Evolutionary conservation across 352 stramenopile species (phyloP).

Genomic region (Phytopythium vexans): DNA sequence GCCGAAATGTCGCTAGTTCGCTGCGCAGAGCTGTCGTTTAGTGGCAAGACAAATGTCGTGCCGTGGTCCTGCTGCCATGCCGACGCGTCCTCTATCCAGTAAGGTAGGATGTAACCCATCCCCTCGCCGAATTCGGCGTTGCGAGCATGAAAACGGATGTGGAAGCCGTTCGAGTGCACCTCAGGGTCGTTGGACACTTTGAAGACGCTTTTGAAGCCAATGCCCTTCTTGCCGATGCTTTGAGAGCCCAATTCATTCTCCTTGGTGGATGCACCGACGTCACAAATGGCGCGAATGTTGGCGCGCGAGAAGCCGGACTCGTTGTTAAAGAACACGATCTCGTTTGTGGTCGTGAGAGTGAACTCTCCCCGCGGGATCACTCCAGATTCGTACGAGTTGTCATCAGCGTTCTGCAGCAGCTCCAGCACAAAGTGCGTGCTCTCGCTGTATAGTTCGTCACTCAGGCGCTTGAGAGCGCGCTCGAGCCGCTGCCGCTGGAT

Average conservation of each 20-base stretch:
- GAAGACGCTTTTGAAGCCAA: slow-evolving; percentile 92
- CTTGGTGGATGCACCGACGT: slow-evolving; percentile 86
- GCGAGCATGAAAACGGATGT: slow-evolving; percentile 76
- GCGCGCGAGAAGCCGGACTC: slow-evolving; percentile 68
- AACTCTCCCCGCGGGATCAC: slow-evolving; percentile 60
- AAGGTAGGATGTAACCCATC: slow-evolving; percentile 77
- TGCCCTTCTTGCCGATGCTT: slow-evolving; percentile 90
- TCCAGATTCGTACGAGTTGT: slow-evolving; percentile 57
- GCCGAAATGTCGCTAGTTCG: slow-evolving; percentile 51
- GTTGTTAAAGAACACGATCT: slow-evolving; percentile 86
- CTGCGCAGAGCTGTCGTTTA: slow-evolving; percentile 48
- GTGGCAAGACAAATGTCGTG: slow-evolving; percentile 75
- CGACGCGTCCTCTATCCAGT: slow-evolving; percentile 59
- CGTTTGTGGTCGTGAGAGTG: slow-evolving; percentile 33
- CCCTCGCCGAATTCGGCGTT: slow-evolving; percentile 35
- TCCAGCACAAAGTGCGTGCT: slow-evolving; percentile 89
- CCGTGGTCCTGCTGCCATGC: slow-evolving; percentile 40
- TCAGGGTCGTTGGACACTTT: slow-evolving; percentile 80
- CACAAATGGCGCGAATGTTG: slow-evolving; percentile 84
- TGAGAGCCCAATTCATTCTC: slow-evolving; percentile 17
- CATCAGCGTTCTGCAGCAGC: slow-evolving; percentile 86
- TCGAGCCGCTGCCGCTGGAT: slow-evolving; percentile 81
- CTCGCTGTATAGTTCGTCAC: slow-evolving; percentile 83
- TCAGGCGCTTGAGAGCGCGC: slow-evolving; percentile 80
- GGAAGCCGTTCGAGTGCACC: slow-evolving; percentile 87